Evolutionary conservation across 148 eudicot genomes (phyloP).

Genomic region (Polygonum aviculare): DNA sequence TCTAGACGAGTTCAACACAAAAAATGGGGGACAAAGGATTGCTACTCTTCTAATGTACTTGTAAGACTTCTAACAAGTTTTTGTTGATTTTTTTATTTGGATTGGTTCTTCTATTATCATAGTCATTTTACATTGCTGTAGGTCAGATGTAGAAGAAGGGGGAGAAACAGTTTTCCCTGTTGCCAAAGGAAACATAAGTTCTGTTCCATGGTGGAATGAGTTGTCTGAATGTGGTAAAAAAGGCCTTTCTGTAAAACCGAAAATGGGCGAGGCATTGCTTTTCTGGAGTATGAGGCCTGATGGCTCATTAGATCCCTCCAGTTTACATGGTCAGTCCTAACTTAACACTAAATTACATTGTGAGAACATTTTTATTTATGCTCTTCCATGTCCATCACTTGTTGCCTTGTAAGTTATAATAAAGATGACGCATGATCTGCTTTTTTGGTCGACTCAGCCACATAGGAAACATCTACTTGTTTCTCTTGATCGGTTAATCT

Average conservation of each 20-base stretch:
- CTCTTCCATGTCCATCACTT: neutral
- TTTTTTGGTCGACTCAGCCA: neutral
- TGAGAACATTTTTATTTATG: neutral
- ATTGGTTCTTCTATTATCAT: neutral
- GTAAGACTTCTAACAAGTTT: conserved; percentile 34
- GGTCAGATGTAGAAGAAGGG: conserved; percentile 96
- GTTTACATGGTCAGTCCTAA: conserved; percentile 60
- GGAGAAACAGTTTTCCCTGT: conserved; percentile 91
- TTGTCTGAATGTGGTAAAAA: conserved; percentile 81
- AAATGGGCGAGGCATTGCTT: conserved; percentile 87
- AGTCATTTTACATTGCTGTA: conserved; percentile 9
- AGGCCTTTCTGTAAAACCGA: conserved; percentile 82
- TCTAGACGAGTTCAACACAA: conserved; percentile 60
- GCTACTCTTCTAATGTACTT: conserved; percentile 95
- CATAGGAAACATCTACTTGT: neutral
- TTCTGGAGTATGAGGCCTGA: conserved; percentile 99
- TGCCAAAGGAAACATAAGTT: conserved; percentile 67
- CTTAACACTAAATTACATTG: neutral
- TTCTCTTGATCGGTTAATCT: neutral
- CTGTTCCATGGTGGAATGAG: conserved; percentile 83
- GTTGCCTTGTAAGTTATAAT: neutral
- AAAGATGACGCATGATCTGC: neutral
- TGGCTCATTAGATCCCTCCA: conserved; percentile 76
- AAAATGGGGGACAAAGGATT: conserved; percentile 89
- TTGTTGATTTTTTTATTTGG: neutral